Evolutionary conservation across 148 eudicot species (phyloP), one percentile per base, ranked within the genome.

Genomic region (Euryodendron excelsum): DNA sequence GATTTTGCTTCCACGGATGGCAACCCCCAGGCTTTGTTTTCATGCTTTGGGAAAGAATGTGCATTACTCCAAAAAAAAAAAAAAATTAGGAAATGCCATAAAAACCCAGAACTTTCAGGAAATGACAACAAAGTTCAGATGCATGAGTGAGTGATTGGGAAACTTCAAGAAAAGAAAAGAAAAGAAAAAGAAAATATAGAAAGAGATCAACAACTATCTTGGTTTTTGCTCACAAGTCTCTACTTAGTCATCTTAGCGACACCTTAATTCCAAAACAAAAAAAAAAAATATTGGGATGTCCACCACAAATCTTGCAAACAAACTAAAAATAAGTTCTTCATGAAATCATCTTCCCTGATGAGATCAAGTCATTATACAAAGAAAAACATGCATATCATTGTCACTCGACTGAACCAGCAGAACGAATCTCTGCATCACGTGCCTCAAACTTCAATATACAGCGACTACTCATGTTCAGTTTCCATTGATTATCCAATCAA

Each of bases 1-100:
- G 21, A 21, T 53, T 23, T 76, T 13, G 71, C 78, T 76, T 76
- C 12, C 69, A 63, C 8, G 71, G 30, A 20, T 33, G 44, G 44
- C 45, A 33, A 72, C 33, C 15, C 27, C 2, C 8, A 50, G 23
- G 56, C 34, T 45, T 23, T 4, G 10, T 44, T 69, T 41, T 47
- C 45, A 66, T 66, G 36, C 36, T 36, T 30, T 7, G 70, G 47
- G 10, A 34, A 21, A 66, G 47, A 20, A 31, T 28, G 5, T 45
- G 21, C 3, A 45, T 69, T 69, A 69, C 72, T n/a, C 72, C 50
- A 69, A n/a, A 68, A 6, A 61, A 10, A 6, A 61, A 10, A 28
- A 13, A 28, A 68, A 6, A 5, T 10, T 17, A 5, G 1, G 3
- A 21, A 66, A 17, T 66, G 37, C 50, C 72, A 41, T 2, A 25